Conservation (phyloP, 1,284 basidiomycete species). For the Trichosporon sp. region DNA sequence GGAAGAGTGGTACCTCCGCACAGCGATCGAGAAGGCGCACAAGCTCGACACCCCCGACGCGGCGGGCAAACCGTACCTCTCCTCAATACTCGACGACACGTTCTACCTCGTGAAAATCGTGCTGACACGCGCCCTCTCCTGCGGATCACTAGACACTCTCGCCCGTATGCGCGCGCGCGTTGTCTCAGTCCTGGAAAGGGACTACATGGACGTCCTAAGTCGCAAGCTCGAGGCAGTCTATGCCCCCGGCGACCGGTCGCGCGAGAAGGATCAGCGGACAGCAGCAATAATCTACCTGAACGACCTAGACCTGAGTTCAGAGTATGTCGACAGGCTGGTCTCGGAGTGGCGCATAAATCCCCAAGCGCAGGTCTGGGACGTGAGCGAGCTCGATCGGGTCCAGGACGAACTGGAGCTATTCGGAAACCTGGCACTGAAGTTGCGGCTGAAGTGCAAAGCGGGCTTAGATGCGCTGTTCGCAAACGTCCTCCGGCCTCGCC, state of each 20-base stretch:
- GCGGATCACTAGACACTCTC: conserved; percentile 61
- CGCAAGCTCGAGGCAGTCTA: conserved; percentile 84
- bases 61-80: conserved; percentile 56
- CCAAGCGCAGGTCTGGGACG: too few species aligned
- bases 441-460: conserved; percentile 65
- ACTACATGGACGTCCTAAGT: conserved; percentile 71
- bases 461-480: conserved; percentile 93
- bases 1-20: conserved; percentile 87
- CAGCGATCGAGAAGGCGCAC: conserved; percentile 70
- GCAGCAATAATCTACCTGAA: conserved; percentile 79
- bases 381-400: too few species aligned
- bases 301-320: conserved; percentile 78
- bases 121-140: conserved; percentile 65
- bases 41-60: conserved; percentile 61
- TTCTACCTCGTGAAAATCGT: conserved; percentile 89
- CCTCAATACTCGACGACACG: conserved; percentile 75
- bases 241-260: conserved; percentile 48
- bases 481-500: conserved; percentile 75
- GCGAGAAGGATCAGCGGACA: conserved; percentile 62
- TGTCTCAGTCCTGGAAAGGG: conserved; percentile 67
- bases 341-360: conserved; percentile 62
- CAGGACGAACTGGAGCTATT: conserved; percentile 38
- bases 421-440: conserved; percentile 54
- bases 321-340: conserved; percentile 74
- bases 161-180: conserved; percentile 60